These are phyloP conservation scores for Boletellus sp. DNA, from an alignment of 768 basidiomycete genomes.

Conservation along the genomic window DNA sequence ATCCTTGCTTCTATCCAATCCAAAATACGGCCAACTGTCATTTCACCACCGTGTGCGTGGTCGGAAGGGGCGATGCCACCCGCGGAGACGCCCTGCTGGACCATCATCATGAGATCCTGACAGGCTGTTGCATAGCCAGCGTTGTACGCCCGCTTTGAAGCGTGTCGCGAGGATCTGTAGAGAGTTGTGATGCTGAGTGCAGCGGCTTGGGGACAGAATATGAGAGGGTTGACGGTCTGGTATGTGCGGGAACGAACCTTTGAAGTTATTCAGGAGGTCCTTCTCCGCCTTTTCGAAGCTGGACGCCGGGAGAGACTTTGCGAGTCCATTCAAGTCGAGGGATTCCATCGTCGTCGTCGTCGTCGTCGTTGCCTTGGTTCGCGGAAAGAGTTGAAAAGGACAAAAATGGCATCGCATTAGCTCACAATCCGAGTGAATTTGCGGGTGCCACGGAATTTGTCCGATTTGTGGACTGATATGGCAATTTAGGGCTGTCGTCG, in stretches of 20 bases:
- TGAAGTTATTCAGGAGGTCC: constrained; percentile 76
- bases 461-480: neutral
- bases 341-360: constrained; percentile 53
- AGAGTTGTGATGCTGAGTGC: constrained; percentile 82
- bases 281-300: constrained; percentile 76
- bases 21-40: constrained; percentile 78
- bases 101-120: constrained; percentile 75
- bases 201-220: constrained; percentile 50
- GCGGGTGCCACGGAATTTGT: neutral
- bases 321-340: constrained; percentile 76
- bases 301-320: constrained; percentile 65
- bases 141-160: constrained; percentile 77
- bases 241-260: constrained; percentile 43
- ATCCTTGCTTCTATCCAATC: constrained; percentile 82
- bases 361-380: constrained; percentile 9
- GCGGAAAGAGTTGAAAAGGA: neutral
- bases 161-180: constrained; percentile 73
- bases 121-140: constrained; percentile 78
- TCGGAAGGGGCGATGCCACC: constrained; percentile 41
- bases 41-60: constrained; percentile 50
- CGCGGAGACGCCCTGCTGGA: constrained; percentile 77
- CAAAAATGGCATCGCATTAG: constrained; percentile 5
- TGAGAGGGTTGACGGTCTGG: constrained; percentile 12
- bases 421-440: neutral
- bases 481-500: neutral